Evolutionary conservation across 306 rosid species (phyloP), one percentile per base, ranked within the genome.

Genomic region (Nissolia schottii): DNA sequence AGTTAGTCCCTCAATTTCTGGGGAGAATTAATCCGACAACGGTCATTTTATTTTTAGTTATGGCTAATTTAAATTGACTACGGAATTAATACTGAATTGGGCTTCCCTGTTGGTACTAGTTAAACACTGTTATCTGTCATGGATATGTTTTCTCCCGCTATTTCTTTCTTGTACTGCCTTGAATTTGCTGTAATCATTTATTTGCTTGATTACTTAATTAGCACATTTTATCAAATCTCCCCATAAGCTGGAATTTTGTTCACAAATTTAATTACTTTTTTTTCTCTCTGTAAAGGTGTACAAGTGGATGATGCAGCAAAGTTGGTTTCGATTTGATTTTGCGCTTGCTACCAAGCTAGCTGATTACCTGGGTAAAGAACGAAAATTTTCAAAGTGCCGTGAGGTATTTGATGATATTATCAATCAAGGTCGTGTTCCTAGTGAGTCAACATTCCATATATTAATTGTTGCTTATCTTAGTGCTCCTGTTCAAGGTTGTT

Each of bases 291-390:
- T 66, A 19, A 37, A 92, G 98, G 98, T 93, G 41, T 93, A 93
- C 92, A 90, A 86, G 83, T 93, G 98, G 97, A 91, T 86, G 97
- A 83, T 93, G 96, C 90, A 87, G 70, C 93, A 87, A 19, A 74
- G 69, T 71, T 91, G 98, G 97, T 86, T 86, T 60, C 81, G 77
- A 23, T 93, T 93, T 77, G 94, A 93, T 82, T 91, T 86, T 80
- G 90, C 96, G 46, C 96, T 93, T 74, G 85, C 89, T 68, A 90
- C 98, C 49, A 86, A 86, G 79, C 84, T 93, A 53, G 98, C 97
- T 3, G 98, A 93, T 85, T 93, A 80, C 82, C 51, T 90, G 96
- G 98, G 98, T 49, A 90, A 85, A 82, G 96, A 90, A 69, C 72
- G 98, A 6, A 93, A 93, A 60, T 93, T 87, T 71, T 80, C 94